Evolutionary conservation across 208 protist species (phyloP).

Genomic region (Herpetomonas samuelpessoai): DNA sequence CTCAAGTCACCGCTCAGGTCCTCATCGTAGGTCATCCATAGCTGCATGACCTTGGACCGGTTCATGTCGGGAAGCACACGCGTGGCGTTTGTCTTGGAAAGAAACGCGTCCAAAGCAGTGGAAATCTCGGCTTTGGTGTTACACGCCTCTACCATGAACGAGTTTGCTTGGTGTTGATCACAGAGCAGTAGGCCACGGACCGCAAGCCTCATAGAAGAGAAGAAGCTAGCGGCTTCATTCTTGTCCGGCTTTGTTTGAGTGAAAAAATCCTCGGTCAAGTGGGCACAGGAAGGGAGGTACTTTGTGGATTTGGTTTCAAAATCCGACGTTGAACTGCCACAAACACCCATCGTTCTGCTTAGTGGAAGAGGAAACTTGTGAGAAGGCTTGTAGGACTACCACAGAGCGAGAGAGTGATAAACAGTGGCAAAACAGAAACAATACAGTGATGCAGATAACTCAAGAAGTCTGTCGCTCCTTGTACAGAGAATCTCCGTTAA

Average conservation of each 20-base stretch:
- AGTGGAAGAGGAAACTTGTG: constrained; percentile 1
- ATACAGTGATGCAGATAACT: not conserved
- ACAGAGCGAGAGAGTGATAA: not conserved
- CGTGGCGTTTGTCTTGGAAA: constrained; percentile 10
- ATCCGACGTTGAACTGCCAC: not conserved
- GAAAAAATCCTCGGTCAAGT: constrained; percentile 37
- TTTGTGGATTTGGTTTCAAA: constrained; percentile 16
- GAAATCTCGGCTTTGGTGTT: constrained; percentile 13
- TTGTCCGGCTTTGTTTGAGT: constrained; percentile 5
- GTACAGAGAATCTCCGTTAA: too few relatives aligned
- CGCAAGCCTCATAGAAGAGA: constrained; percentile 34
- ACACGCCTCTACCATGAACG: constrained; percentile 25
- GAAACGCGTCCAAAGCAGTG: constrained; percentile 24
- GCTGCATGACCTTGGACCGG: constrained; percentile 39
- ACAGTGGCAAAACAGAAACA: constrained; percentile 1
- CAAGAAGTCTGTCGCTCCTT: too few relatives aligned
- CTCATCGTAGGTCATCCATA: constrained; percentile 48
- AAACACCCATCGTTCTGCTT: constrained; percentile 24
- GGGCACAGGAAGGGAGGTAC: constrained; percentile 19
- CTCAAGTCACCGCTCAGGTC: constrained; percentile 41
- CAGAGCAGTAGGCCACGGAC: constrained; percentile 29
- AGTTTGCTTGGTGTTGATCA: constrained; percentile 16
- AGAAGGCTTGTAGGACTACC: not conserved
- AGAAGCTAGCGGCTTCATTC: constrained; percentile 31
- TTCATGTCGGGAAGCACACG: constrained; percentile 29